phyloP scores from a whole-genome alignment of 2,329 filamentous ascomycete species.

The Exophiala spinifera region DNA sequence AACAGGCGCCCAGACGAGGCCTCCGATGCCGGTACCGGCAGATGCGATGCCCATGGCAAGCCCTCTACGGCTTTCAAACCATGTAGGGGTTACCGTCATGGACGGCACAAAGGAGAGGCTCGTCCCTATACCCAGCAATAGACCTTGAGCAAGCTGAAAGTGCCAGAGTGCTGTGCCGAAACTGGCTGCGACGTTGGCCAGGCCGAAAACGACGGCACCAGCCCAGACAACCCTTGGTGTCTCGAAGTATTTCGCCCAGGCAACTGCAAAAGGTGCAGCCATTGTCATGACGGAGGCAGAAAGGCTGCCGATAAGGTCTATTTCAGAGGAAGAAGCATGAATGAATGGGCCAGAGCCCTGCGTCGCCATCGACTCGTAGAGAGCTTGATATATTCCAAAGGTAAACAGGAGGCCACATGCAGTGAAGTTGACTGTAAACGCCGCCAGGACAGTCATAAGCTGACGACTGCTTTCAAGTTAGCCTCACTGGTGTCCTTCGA shows the following conservation, averaged over 20 bases:
- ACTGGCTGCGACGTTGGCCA: slow-evolving; percentile 34
- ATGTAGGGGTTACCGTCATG: slow-evolving; percentile 57
- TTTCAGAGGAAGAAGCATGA: slow-evolving; percentile 35
- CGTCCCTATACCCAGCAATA: slow-evolving; percentile 61
- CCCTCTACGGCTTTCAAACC: slow-evolving; percentile 56
- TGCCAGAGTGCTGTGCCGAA: slow-evolving; percentile 54
- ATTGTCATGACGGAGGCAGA: slow-evolving; percentile 37
- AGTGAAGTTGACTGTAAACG: slow-evolving; percentile 36
- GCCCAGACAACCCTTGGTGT: slow-evolving; percentile 32
- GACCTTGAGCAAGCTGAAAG: slow-evolving; percentile 58
- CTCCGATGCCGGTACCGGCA: slow-evolving; percentile 58
- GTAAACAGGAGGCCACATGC: slow-evolving; percentile 39
- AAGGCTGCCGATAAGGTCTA: slow-evolving; percentile 40
- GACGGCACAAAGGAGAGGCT: slow-evolving; percentile 58
- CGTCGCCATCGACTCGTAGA: slow-evolving; percentile 37
- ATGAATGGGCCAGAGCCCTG: slow-evolving; percentile 34
- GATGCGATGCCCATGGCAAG: slow-evolving; percentile 60
- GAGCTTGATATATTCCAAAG: slow-evolving; percentile 41
- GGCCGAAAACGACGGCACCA: slow-evolving; percentile 35
- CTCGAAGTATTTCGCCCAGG: slow-evolving; percentile 35
- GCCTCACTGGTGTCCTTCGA: not conserved
- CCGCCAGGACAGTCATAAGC: slow-evolving; percentile 12
- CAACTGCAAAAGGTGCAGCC: slow-evolving; percentile 35
- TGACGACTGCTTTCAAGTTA: not conserved
- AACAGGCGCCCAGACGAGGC: slow-evolving; percentile 50